Evolutionary conservation across 164 flowering plant species (phyloP).

Genomic region (Malania oleifera): DNA sequence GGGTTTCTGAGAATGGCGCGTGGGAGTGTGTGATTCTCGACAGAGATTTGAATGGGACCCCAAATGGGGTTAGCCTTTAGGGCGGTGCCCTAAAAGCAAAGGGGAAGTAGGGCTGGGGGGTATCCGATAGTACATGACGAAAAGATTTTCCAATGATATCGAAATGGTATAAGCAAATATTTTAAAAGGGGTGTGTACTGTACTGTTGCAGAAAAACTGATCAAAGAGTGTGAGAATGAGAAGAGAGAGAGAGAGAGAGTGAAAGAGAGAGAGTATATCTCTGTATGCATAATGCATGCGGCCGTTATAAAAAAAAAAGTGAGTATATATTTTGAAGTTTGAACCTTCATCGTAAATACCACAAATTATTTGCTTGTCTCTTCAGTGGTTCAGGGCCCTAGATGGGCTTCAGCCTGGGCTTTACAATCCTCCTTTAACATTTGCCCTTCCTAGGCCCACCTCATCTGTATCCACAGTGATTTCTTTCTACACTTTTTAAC

Average conservation of each 20-base stretch:
- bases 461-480: too few species aligned
- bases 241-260: background rate
- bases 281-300: too few species aligned
- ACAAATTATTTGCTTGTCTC: constrained; percentile 21
- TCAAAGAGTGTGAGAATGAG: background rate
- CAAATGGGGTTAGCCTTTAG: background rate
- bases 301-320: constrained; percentile 15
- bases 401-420: background rate
- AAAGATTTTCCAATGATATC: background rate
- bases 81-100: background rate
- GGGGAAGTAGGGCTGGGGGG: background rate
- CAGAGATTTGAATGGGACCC: background rate
- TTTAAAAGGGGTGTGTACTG: too few species aligned
- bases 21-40: background rate
- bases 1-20: too few species aligned
- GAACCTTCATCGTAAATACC: constrained; percentile 33
- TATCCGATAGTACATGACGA: background rate
- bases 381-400: constrained; percentile 5
- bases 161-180: background rate
- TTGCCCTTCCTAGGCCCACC: background rate
- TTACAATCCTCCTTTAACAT: background rate
- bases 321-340: constrained; percentile 35
- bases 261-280: background rate
- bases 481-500: too few species aligned
- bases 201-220: too few species aligned